phyloP scores from a whole-genome alignment of 2,329 filamentous ascomycete genomes.

The Cladosporium sp. region DNA sequence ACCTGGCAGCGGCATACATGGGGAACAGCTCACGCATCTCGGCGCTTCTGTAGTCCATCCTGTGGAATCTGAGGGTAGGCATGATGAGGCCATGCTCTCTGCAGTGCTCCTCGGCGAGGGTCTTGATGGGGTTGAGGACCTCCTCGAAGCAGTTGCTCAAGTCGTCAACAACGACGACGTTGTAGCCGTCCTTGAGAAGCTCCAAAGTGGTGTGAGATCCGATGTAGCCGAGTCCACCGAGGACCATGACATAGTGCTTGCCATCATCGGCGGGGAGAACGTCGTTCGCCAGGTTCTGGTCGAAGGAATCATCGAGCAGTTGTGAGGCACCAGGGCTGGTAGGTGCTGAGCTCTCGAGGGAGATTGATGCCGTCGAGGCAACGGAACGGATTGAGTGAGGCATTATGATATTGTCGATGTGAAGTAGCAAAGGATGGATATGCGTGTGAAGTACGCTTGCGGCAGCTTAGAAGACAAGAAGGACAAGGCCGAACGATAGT shows the following conservation, averaged over 20 bases:
- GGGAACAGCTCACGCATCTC: constrained; percentile 47
- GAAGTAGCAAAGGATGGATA: background rate
- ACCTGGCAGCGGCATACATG: constrained; percentile 44
- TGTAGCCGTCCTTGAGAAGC: constrained; percentile 55
- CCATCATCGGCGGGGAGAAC: constrained; percentile 18
- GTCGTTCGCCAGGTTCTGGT: constrained; percentile 3
- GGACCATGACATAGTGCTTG: constrained; percentile 49
- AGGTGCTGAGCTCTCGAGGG: constrained; percentile 17
- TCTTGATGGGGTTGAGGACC: constrained; percentile 40
- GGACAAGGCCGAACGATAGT: background rate
- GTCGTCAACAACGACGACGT: constrained; percentile 51
- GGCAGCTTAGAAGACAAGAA: background rate
- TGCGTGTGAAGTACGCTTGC: background rate
- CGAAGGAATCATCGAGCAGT: background rate
- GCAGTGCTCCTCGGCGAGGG: constrained; percentile 41
- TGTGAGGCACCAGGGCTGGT: constrained; percentile 3
- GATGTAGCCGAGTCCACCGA: constrained; percentile 57
- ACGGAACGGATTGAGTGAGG: constrained; percentile 19
- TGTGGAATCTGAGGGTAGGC: constrained; percentile 49
- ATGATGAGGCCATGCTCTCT: constrained; percentile 41
- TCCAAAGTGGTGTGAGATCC: constrained; percentile 58
- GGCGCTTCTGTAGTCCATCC: constrained; percentile 50
- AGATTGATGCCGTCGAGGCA: constrained; percentile 16
- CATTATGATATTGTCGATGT: constrained; percentile 4
- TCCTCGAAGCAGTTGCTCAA: constrained; percentile 47